These are phyloP conservation scores for Kentomonas sorsogonicus DNA, from an alignment of 208 protist genomes.

Conservation along the genomic window DNA sequence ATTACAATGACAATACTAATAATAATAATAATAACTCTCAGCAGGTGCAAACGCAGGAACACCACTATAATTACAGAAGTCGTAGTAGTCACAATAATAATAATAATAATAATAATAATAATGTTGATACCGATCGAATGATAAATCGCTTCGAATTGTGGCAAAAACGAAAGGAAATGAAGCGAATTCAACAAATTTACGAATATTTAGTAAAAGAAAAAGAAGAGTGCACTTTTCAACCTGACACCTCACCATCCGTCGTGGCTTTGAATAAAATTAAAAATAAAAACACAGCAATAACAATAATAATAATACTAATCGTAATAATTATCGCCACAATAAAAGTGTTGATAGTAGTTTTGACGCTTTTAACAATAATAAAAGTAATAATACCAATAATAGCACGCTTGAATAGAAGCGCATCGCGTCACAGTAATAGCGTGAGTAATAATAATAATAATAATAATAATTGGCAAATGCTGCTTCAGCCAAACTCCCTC, in stretches of 20 bases:
- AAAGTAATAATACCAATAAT: slow-evolving; percentile 2
- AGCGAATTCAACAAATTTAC: slow-evolving; percentile 54
- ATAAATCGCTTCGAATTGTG: slow-evolving; percentile 44
- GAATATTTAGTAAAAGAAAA: slow-evolving; percentile 46
- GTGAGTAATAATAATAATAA: too few relatives aligned
- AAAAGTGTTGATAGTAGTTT: neutral
- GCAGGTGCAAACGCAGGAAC: neutral
- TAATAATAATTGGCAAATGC: too few relatives aligned
- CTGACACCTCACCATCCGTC: slow-evolving; percentile 7
- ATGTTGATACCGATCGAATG: slow-evolving; percentile 14
- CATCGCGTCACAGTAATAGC: too few relatives aligned
- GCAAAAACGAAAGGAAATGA: slow-evolving; percentile 55
- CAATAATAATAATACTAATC: neutral
- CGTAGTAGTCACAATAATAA: neutral
- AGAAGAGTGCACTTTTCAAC: slow-evolving; percentile 46
- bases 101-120: neutral
- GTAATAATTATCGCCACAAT: neutral
- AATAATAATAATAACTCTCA: neutral
- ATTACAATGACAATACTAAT: neutral
- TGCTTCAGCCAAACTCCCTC: too few relatives aligned
- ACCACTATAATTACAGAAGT: neutral
- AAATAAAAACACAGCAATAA: neutral
- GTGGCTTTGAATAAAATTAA: neutral
- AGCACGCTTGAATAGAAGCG: too few relatives aligned
- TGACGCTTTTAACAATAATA: neutral